Evolutionary conservation across 345 rosid species (phyloP).

Genomic region (Eucalyptus cladocalyx): DNA sequence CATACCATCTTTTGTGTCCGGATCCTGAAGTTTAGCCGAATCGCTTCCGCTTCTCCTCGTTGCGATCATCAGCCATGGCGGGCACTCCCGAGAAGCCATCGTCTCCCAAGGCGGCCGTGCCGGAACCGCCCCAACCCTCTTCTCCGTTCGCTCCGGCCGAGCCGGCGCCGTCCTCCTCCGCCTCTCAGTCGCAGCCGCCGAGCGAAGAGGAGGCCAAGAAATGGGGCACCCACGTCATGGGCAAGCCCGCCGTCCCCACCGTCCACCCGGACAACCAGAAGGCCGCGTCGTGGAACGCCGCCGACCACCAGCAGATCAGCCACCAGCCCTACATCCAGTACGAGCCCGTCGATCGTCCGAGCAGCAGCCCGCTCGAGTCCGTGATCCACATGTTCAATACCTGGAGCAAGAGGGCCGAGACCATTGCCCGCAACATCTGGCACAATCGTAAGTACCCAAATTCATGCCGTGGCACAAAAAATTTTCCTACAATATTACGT

Average conservation of each 20-base stretch:
- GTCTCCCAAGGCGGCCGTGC: background rate
- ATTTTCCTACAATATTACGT: background rate
- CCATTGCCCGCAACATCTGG: slow-evolving; percentile 78
- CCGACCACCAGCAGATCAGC: slow-evolving; percentile 28
- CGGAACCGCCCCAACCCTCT: background rate
- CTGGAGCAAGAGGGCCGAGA: slow-evolving; percentile 78
- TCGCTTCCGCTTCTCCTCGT: background rate
- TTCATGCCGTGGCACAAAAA: background rate
- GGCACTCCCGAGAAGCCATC: background rate
- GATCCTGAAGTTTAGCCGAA: background rate
- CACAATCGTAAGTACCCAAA: slow-evolving; percentile 41
- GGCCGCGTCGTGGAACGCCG: slow-evolving; percentile 76
- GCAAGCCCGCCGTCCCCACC: slow-evolving; percentile 61
- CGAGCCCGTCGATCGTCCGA: slow-evolving; percentile 47
- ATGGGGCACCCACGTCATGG: slow-evolving; percentile 84
- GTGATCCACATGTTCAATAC: slow-evolving; percentile 58
- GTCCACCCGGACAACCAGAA: slow-evolving; percentile 82
- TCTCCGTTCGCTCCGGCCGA: background rate
- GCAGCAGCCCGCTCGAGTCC: slow-evolving; percentile 51
- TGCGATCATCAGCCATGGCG: background rate
- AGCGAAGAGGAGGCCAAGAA: slow-evolving; percentile 37
- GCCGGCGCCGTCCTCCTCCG: background rate
- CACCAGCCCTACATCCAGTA: slow-evolving; percentile 61
- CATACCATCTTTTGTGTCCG: background rate
- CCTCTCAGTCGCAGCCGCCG: no score